These are phyloP conservation scores for Aeminium ludgeri DNA, from an alignment of 495 filamentous ascomycete genomes.

Conservation along the genomic window DNA sequence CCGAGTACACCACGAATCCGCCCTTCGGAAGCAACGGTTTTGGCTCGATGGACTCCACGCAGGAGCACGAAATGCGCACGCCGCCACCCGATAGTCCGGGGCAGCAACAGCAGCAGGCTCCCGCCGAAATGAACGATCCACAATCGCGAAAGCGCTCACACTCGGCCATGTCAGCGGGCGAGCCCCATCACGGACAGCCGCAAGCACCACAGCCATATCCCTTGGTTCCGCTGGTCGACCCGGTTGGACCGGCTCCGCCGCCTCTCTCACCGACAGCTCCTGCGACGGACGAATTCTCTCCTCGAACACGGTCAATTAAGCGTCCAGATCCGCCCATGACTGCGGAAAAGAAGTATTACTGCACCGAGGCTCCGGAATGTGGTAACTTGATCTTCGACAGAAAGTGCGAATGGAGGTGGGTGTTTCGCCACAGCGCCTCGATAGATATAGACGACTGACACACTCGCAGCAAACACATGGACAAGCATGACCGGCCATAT, in stretches of 20 bases:
- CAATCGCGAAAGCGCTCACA: conserved; percentile 8
- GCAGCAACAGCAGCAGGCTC: too few relatives aligned
- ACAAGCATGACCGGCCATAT: conserved; percentile 88
- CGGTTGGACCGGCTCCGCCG: conserved; percentile 6
- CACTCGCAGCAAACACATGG: conserved; percentile 68
- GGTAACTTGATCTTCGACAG: conserved; percentile 47
- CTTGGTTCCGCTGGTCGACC: background rate
- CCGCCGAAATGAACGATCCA: background rate
- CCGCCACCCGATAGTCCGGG: too few relatives aligned
- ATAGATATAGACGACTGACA: background rate
- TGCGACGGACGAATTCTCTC: conserved; percentile 1
- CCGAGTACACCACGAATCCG: background rate
- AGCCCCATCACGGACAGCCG: background rate
- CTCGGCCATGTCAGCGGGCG: background rate
- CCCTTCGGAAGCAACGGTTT: too few relatives aligned
- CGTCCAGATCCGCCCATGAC: conserved; percentile 45
- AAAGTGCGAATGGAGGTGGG: conserved; percentile 89
- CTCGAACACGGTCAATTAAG: conserved; percentile 7
- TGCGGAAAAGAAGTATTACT: conserved; percentile 50
- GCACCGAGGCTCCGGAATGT: conserved; percentile 43
- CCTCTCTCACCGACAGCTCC: background rate
- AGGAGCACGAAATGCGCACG: background rate
- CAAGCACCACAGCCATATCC: too few relatives aligned
- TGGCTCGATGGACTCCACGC: background rate
- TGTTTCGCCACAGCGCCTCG: conserved; percentile 1